Conservation (phyloP, 495 filamentous ascomycete genomes). For the Talaromyces thailandensis region DNA sequence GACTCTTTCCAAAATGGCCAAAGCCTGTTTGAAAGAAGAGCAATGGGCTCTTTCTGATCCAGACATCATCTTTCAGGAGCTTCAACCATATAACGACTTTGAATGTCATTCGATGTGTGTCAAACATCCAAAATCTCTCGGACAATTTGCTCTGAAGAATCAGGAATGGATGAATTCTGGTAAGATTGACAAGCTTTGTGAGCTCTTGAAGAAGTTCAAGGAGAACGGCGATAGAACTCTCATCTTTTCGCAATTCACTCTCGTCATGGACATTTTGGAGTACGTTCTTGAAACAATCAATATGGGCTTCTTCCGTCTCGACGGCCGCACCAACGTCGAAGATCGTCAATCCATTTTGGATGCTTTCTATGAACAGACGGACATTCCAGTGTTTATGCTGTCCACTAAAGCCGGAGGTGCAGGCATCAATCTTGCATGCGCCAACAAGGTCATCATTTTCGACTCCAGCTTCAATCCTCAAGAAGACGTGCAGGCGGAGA, state of each 20-base stretch:
- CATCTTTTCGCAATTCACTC: conserved; percentile 87
- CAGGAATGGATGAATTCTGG: conserved; percentile 88
- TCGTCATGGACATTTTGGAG: conserved; percentile 84
- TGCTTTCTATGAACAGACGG: conserved; percentile 63
- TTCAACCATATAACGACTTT: conserved; percentile 68
- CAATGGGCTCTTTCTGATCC: conserved; percentile 50
- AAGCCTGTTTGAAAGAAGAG: conserved; percentile 59
- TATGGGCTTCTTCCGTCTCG: conserved; percentile 70
- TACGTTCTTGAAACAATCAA: conserved; percentile 64
- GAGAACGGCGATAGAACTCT: conserved; percentile 78
- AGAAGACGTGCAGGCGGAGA: conserved; percentile 92
- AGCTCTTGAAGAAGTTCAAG: conserved; percentile 63
- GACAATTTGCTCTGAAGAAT: conserved; percentile 59
- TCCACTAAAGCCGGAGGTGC: conserved; percentile 91
- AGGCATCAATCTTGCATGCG: conserved; percentile 88
- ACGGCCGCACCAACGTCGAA: conserved; percentile 75
- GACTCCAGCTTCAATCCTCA: conserved; percentile 94
- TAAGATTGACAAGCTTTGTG: conserved; percentile 70
- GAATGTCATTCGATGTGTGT: conserved; percentile 73
- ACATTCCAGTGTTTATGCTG: conserved; percentile 84
- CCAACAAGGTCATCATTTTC: conserved; percentile 97
- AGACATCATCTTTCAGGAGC: conserved; percentile 60
- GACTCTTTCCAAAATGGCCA: conserved; percentile 67
- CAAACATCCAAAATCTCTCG: conserved; percentile 57
- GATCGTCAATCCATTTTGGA: conserved; percentile 78